Evolutionary conservation across 306 rosid species (phyloP).

Genomic region (Cercis canadensis): DNA sequence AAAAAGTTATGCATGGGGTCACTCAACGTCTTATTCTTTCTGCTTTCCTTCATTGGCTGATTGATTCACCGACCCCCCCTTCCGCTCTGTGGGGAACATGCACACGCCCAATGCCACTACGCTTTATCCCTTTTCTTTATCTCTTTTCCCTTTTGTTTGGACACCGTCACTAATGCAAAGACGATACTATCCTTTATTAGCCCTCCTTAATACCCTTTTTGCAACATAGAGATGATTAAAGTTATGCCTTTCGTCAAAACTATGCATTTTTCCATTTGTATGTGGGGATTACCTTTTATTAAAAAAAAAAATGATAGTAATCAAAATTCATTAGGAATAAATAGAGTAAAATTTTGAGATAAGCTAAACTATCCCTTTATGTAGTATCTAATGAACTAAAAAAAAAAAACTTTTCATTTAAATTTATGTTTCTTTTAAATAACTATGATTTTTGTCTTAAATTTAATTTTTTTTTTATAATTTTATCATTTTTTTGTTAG

Average conservation of each 20-base stretch:
- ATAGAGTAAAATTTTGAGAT: too few species aligned
- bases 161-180: constrained; percentile 45
- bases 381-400: too few species aligned
- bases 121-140: constrained; percentile 46
- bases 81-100: constrained; percentile 45
- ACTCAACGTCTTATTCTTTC: constrained; percentile 42
- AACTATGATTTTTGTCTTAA: too few species aligned
- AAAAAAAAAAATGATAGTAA: background rate
- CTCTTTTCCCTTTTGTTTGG: constrained; percentile 42
- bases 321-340: too few species aligned
- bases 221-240: constrained; percentile 30
- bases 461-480: too few species aligned
- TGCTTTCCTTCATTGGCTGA: constrained; percentile 34
- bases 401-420: too few species aligned
- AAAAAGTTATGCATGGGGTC: constrained; percentile 39
- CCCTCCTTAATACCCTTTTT: constrained; percentile 12
- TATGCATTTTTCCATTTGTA: constrained; percentile 35
- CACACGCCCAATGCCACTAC: constrained; percentile 45
- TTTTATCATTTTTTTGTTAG: too few species aligned
- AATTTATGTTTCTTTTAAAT: too few species aligned
- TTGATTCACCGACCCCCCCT: constrained; percentile 41
- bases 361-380: too few species aligned
- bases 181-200: constrained; percentile 40
- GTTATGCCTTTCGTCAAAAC: constrained; percentile 52
- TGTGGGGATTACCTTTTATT: constrained; percentile 1